Base-by-base conservation (phyloP, 805 yeast species). In the Saturnispora saitoi region DNA sequence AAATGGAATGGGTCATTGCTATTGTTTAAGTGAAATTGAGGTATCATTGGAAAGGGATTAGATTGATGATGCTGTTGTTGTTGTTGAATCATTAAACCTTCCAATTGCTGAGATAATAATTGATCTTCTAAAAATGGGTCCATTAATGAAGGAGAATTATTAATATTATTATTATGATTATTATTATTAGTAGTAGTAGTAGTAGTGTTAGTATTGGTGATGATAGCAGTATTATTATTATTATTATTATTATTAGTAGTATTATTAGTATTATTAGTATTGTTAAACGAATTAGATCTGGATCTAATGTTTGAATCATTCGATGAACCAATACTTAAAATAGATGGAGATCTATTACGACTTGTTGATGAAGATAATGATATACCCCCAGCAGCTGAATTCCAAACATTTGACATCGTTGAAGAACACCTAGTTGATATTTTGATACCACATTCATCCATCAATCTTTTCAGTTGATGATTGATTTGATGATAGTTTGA, bases 381-480 rank as follows among this genome's bases (percentile, higher is more conserved):
- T 42, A 10, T 20, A 10, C 24, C 28, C 8, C 6, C 28, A 4
- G 29, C 15, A 22, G 22, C 32, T 43, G 19, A 24, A n/a, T 31
- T 39, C 48, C 44, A 39, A 24, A 39, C 40, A 32, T 45, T 45
- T n/a, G 43, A 39, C 39, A 40, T 24, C 2, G 38, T 34, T 34
- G 48, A 39, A 10, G 48, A 40, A 24, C 43, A 39, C 31, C 44
- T 28, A 15, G 17, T 42, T 34, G 38, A 34, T 3, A 52, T 51
- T 42, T 64, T 67, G 45, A 90, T 69, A 3, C 97, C 97, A 53
- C 89, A 91, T 64, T 91, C 98, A 56, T 91, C 98, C 75, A 90
- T 77, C 49, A 93, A 70, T 54, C 95, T 80, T 60, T 86, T 86
- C 65, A 87, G 86, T 32, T 84, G 86, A 43, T 83, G 83, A 42